Base-by-base conservation (phyloP, 2,329 filamentous ascomycete species). In the Botrytis aclada region DNA sequence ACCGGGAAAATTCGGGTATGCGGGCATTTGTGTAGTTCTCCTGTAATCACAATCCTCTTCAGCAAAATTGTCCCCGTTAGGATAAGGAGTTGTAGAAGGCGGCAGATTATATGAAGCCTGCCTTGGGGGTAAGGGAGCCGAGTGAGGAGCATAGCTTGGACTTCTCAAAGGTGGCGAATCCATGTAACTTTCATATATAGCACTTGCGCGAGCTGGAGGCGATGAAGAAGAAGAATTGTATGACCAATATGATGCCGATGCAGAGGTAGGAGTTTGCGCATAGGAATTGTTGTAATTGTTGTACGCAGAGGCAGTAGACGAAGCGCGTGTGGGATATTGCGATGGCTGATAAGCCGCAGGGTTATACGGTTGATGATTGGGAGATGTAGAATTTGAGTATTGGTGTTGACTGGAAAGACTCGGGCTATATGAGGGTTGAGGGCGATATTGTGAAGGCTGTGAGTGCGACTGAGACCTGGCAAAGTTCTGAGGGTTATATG, bases 401-500 rank as follows among this genome's bases (percentile, higher is more conserved):
- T 72, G 71, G 37, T 70, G 65, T 25, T 69, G 58, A n/a, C 60
- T 73, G n/a, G 58, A 62, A 20, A 60, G 8, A 84, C 74, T 87
- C 84, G 73, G 67, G 66, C 79, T 88, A 86, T 79, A 87, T 83
- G 65, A 84, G 82, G 80, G 85, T 81, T 77, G 86, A 81, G 83
- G 83, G 70, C 84, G 83, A 65, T 84, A 83, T 72, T 84, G 84
- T 37, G 83, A 80, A 51, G 83, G 82, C 69, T 80, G 78, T 16
- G 76, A 77, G 58, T 79, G 78, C n/a, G 80, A 80, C 72, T 80
- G 78, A 18, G 80, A 75, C 45, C 85, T 81, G 63, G 83, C 84
- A 81, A 89, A 92, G 78, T 88, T 84, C 78, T 89, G 88, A 22
- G 89, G 89, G 76, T 91, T 90, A 82, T 92, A 92, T 61, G 85